These are phyloP conservation scores for Nakazawaea holstii DNA, from an alignment of 805 yeast species.

Conservation along the genomic window DNA sequence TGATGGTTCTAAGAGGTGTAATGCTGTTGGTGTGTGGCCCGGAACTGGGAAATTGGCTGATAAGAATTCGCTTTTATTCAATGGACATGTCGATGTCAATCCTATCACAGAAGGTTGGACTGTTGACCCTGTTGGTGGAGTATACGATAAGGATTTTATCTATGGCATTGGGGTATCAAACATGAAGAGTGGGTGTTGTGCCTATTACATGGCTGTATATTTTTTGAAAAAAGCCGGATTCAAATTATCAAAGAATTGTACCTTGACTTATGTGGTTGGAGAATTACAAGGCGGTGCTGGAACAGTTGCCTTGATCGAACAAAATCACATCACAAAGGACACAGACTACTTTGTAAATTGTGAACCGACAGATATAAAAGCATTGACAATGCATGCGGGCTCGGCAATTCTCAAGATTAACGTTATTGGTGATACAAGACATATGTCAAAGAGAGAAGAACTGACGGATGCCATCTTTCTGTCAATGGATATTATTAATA, in stretches of 20 bases:
- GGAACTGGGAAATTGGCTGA: slow-evolving; percentile 18
- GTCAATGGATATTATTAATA: slow-evolving; percentile 23
- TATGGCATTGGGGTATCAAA: slow-evolving; percentile 27
- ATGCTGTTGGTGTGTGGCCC: slow-evolving; percentile 25
- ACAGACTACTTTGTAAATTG: slow-evolving; percentile 25
- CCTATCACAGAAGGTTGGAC: slow-evolving; percentile 29
- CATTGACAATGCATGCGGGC: slow-evolving; percentile 26
- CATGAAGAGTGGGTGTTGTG: slow-evolving; percentile 28
- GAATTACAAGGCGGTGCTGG: slow-evolving; percentile 28
- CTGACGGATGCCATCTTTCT: slow-evolving; percentile 26
- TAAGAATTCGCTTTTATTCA: slow-evolving; percentile 20
- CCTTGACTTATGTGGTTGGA: slow-evolving; percentile 23
- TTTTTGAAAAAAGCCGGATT: slow-evolving; percentile 23
- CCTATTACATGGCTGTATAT: slow-evolving; percentile 27
- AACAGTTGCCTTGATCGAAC: slow-evolving; percentile 22
- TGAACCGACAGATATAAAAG: slow-evolving; percentile 26
- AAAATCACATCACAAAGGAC: slow-evolving; percentile 18
- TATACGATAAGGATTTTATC: slow-evolving; percentile 20
- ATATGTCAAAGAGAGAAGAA: slow-evolving; percentile 27
- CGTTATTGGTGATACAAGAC: slow-evolving; percentile 25
- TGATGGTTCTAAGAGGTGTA: slow-evolving; percentile 21
- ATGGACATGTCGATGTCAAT: slow-evolving; percentile 27
- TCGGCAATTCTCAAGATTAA: slow-evolving; percentile 23
- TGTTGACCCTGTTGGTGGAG: slow-evolving; percentile 25
- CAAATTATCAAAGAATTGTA: slow-evolving; percentile 22